Percentiles rank a stretch among this genome's conserved stretches.
These are phyloP conservation scores for Heliocybe sulcata DNA, from an alignment of 1,284 basidiomycete species.

Conservation along the genomic window DNA sequence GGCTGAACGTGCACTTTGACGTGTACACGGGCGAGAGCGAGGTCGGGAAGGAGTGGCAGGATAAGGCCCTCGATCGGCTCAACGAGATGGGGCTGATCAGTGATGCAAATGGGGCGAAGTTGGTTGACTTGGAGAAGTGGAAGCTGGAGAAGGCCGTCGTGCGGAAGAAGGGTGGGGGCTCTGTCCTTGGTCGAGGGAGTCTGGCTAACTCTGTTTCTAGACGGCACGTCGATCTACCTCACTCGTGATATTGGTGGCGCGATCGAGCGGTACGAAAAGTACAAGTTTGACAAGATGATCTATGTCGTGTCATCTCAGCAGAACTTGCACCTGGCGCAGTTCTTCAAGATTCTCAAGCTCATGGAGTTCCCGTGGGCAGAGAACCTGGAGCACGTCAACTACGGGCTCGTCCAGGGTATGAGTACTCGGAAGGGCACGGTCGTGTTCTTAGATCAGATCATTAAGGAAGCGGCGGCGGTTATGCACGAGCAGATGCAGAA, in stretches of 20 bases:
- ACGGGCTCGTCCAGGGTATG: conserved; percentile 93
- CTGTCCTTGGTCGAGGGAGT: not conserved
- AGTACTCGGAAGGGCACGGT: conserved; percentile 96
- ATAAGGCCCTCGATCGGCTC: conserved; percentile 57
- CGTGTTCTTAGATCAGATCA: conserved; percentile 94
- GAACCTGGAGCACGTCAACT: conserved; percentile 85
- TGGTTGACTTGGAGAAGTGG: conserved; percentile 82
- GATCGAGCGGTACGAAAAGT: conserved; percentile 87
- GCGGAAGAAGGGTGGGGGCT: conserved; percentile 69
- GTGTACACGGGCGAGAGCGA: conserved; percentile 92
- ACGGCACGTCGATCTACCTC: conserved; percentile 96
- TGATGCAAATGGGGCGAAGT: conserved; percentile 66
- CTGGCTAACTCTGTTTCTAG: conserved; percentile 28
- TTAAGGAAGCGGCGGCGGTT: conserved; percentile 82
- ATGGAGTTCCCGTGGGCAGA: conserved; percentile 89
- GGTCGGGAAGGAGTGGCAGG: conserved; percentile 78
- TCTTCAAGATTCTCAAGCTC: conserved; percentile 92
- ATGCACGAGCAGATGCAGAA: conserved; percentile 98
- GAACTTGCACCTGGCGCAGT: conserved; percentile 87
- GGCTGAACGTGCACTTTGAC: conserved; percentile 91
- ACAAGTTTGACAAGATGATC: conserved; percentile 98
- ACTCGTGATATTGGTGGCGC: conserved; percentile 98
- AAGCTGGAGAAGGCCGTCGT: conserved; percentile 91
- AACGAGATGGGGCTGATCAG: conserved; percentile 44
- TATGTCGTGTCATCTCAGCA: conserved; percentile 96